Conservation (phyloP, 306 rosid species). For the Comarum palustre region DNA sequence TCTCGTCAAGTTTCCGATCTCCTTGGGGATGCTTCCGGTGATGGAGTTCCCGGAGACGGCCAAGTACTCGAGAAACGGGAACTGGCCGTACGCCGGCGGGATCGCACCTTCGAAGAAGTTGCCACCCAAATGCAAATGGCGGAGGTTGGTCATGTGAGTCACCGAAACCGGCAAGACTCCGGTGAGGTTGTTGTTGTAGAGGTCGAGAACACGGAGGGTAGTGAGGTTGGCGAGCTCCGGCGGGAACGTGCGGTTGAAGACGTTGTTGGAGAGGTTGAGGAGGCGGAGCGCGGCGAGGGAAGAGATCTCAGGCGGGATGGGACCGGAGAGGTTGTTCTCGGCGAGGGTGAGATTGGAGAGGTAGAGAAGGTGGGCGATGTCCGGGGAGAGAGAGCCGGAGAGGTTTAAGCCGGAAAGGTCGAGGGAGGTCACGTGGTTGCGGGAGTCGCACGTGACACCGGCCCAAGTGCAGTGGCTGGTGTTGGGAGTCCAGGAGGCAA, state of each 20-base stretch:
- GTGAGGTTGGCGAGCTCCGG: constrained; percentile 43
- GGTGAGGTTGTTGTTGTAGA: constrained; percentile 79
- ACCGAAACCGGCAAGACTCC: constrained; percentile 66
- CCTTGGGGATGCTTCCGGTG: constrained; percentile 60
- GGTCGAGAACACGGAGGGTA: constrained; percentile 60
- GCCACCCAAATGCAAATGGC: constrained; percentile 84
- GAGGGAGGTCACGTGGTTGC: constrained; percentile 53
- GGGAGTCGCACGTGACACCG: constrained; percentile 71
- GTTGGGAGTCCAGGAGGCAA: constrained; percentile 64
- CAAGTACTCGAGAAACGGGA: constrained; percentile 56
- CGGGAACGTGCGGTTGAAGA: constrained; percentile 68
- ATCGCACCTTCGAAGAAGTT: constrained; percentile 73
- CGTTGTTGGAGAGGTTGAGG: constrained; percentile 82
- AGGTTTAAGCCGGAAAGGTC: constrained; percentile 59
- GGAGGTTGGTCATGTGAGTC: constrained; percentile 47
- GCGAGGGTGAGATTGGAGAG: constrained; percentile 62
- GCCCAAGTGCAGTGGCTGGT: constrained; percentile 57
- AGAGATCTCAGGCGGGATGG: constrained; percentile 60
- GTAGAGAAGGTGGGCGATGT: constrained; percentile 50
- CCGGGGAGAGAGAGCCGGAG: constrained; percentile 54
- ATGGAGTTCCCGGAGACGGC: constrained; percentile 89
- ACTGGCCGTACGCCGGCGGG: constrained; percentile 68
- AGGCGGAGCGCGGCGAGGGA: constrained; percentile 43
- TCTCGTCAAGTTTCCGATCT: constrained; percentile 63
- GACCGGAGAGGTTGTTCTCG: constrained; percentile 49